Evolutionary conservation across 352 stramenopile species (phyloP).

Genomic region (Phytophthora cactorum): DNA sequence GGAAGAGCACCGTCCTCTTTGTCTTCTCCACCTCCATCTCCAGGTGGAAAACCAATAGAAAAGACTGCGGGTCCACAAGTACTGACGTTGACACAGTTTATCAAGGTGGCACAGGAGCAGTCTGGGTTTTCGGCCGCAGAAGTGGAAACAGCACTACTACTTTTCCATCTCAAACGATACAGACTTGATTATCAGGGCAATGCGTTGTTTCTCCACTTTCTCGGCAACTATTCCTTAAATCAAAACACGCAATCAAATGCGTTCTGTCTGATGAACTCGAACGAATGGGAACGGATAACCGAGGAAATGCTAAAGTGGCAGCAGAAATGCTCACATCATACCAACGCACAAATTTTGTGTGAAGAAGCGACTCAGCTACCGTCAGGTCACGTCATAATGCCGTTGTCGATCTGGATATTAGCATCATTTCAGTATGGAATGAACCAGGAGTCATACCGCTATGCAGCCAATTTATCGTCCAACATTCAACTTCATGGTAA

Average conservation of each 20-base stretch:
- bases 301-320: not conserved
- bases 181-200: too few relatives aligned
- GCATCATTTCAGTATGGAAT: conserved; percentile 6
- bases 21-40: conserved; percentile 19
- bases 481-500: not conserved
- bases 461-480: not conserved
- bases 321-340: not conserved
- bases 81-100: conserved; percentile 33
- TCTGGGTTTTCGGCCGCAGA: conserved; percentile 18
- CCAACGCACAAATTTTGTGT: conserved; percentile 5
- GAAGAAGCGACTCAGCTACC: conserved; percentile 15
- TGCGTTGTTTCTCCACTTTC: not conserved
- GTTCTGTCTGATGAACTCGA: conserved; percentile 15
- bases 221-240: not conserved
- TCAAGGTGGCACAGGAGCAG: conserved; percentile 24
- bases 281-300: conserved; percentile 16
- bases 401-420: conserved; percentile 18
- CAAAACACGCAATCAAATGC: conserved; percentile 1
- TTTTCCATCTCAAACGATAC: conserved; percentile 26
- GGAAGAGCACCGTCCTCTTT: not conserved
- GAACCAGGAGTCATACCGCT: not conserved
- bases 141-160: conserved; percentile 31
- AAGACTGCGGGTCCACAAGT: not conserved
- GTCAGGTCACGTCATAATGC: conserved; percentile 11
- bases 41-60: not conserved